Evolutionary conservation across 352 stramenopile species (phyloP).

Genomic region (Pseudoperonospora humuli): DNA sequence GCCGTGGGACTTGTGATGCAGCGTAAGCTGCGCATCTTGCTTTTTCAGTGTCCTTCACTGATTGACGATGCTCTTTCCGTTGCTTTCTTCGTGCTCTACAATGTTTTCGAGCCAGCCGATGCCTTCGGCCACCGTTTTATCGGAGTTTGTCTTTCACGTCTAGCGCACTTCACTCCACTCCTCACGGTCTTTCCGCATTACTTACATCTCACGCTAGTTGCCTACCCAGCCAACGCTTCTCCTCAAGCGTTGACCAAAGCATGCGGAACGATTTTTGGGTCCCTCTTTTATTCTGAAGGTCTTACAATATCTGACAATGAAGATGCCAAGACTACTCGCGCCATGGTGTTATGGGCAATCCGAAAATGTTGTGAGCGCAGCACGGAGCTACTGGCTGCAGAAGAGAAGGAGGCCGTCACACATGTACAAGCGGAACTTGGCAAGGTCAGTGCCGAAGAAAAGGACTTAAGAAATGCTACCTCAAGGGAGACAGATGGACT

Average conservation of each 20-base stretch:
- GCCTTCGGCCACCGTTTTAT: constrained; percentile 46
- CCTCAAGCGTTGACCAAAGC: constrained; percentile 32
- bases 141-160: constrained; percentile 35
- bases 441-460: not conserved
- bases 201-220: constrained; percentile 36
- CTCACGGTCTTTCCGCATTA: constrained; percentile 50
- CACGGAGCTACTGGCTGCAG: constrained; percentile 21
- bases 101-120: constrained; percentile 41
- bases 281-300: constrained; percentile 36
- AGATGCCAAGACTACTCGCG: constrained; percentile 11
- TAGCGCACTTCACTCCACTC: constrained; percentile 38
- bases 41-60: constrained; percentile 31
- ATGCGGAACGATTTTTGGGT: constrained; percentile 42
- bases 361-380: constrained; percentile 34
- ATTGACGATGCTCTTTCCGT: constrained; percentile 37
- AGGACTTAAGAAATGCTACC: constrained; percentile 1
- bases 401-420: constrained; percentile 3
- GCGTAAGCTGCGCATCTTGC: constrained; percentile 38
- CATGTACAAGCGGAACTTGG: not conserved
- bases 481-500: constrained; percentile 25
- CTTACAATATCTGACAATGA: constrained; percentile 9
- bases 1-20: constrained; percentile 42
- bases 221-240: constrained; percentile 29
- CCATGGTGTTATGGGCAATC: constrained; percentile 45
- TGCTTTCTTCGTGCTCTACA: constrained; percentile 43